A percentile compares a stretch with the other conserved stretches of the same genome.
Evolutionary conservation across 345 rosid genomes (phyloP).

Genomic region (Heritiera fomes): DNA sequence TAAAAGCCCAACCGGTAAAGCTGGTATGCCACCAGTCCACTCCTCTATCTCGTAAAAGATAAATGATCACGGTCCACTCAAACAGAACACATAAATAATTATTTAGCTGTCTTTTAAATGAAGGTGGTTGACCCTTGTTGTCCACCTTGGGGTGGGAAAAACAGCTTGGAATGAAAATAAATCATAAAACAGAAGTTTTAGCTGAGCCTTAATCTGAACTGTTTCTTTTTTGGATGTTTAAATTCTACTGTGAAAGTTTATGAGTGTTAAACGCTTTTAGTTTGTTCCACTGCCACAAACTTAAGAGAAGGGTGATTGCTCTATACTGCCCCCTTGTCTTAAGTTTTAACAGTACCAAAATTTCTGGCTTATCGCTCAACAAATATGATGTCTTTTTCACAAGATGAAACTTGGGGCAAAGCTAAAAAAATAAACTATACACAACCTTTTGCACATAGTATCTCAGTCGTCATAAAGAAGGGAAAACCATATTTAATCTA

Average conservation of each 20-base stretch:
- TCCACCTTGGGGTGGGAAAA: not conserved
- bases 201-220: not conserved
- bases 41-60: not conserved
- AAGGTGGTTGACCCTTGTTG: not conserved
- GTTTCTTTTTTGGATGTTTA: not conserved
- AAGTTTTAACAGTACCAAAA: not conserved
- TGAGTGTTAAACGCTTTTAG: not conserved
- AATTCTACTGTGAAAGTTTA: slow-evolving; percentile 2
- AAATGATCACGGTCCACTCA: not conserved
- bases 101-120: not conserved
- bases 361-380: not conserved
- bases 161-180: not conserved
- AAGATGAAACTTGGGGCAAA: not conserved
- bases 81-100: not conserved
- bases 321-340: not conserved
- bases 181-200: not conserved
- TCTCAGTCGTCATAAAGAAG: not conserved
- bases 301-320: not conserved
- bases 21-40: not conserved
- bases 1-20: not conserved
- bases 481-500: not conserved
- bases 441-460: not conserved
- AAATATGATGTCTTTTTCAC: not conserved
- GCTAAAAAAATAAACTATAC: not conserved
- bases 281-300: not conserved